Conservation (phyloP, 2,329 filamentous ascomycete species). For the Xylariaceae sp. region DNA sequence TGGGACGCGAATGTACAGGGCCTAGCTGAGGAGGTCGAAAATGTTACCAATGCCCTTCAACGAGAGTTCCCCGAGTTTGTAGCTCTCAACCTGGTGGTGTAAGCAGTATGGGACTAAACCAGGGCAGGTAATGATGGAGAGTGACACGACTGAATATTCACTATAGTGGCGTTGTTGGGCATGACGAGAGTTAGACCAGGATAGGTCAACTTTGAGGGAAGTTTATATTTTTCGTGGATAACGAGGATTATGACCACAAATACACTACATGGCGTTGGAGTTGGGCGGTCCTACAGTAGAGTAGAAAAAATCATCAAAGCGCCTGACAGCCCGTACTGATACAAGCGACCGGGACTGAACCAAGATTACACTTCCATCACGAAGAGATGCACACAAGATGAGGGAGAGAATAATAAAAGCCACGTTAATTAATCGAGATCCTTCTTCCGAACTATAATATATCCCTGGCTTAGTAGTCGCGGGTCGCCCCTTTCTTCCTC, state of each 20-base stretch:
- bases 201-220: neutral
- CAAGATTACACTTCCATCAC: neutral
- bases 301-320: conserved; percentile 7
- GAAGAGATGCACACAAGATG: too few species aligned
- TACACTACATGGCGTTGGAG: conserved; percentile 18
- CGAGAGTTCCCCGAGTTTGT: conserved; percentile 76
- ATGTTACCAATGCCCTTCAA: conserved; percentile 80
- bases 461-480: conserved; percentile 55
- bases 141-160: conserved; percentile 8
- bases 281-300: conserved; percentile 9
- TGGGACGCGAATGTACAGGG: conserved; percentile 92
- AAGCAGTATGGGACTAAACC: neutral
- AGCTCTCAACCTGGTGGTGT: conserved; percentile 55
- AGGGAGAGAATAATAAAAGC: conserved; percentile 26
- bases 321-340: neutral
- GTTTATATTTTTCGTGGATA: neutral
- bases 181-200: conserved; percentile 3
- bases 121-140: conserved; percentile 4
- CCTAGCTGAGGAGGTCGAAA: conserved; percentile 87
- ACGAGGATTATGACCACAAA: conserved; percentile 5
- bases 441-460: conserved; percentile 58
- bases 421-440: conserved; percentile 53
- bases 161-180: conserved; percentile 8
- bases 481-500: conserved; percentile 59
- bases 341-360: neutral